These are phyloP conservation scores for Infundibulicybe gibba DNA, from an alignment of 768 basidiomycete species.

Conservation along the genomic window DNA sequence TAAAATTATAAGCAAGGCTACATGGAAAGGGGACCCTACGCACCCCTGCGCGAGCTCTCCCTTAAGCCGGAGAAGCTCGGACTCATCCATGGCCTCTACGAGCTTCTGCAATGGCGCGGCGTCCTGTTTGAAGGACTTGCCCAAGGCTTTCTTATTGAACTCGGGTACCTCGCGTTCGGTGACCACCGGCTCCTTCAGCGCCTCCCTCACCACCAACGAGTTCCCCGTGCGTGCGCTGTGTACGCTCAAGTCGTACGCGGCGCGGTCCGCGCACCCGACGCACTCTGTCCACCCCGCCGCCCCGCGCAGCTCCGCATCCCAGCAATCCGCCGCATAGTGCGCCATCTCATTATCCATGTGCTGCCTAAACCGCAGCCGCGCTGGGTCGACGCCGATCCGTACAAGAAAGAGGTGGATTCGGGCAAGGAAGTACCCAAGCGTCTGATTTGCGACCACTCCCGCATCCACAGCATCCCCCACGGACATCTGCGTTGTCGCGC, in stretches of 20 bases:
- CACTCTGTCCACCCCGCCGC: conserved; percentile 95
- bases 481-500: conserved; percentile 57
- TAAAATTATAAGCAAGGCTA: conserved; percentile 1
- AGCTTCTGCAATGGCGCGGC: conserved; percentile 61
- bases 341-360: conserved; percentile 99
- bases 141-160: conserved; percentile 86
- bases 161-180: conserved; percentile 76
- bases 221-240: conserved; percentile 84
- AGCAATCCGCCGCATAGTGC: conserved; percentile 98
- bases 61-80: conserved; percentile 61
- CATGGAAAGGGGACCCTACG: conserved; percentile 16
- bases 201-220: conserved; percentile 81
- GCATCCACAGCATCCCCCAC: conserved; percentile 87
- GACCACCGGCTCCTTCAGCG: conserved; percentile 80
- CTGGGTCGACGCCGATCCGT: conserved; percentile 86
- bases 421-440: conserved; percentile 95
- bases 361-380: conserved; percentile 87
- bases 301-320: conserved; percentile 98
- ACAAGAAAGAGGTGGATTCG: conserved; percentile 87
- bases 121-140: conserved; percentile 86
- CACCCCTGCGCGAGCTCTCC: conserved; percentile 74
- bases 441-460: conserved; percentile 93
- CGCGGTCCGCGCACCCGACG: conserved; percentile 97
- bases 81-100: conserved; percentile 66
- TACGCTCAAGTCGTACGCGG: conserved; percentile 93